Conservation (phyloP, 73 alveolate species). For the Tetrahymena elliotti region DNA sequence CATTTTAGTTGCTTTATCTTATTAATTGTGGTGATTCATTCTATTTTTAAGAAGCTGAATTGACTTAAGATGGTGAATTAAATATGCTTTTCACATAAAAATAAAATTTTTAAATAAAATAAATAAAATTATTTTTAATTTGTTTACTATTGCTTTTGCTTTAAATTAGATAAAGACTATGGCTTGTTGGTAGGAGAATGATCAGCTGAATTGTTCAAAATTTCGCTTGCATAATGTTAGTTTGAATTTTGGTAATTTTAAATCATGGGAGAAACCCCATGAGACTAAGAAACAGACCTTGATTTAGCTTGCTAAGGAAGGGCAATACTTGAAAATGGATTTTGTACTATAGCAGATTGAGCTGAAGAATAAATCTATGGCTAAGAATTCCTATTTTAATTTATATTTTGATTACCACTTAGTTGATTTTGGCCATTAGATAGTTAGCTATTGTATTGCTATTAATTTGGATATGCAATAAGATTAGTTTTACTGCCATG, state of each 20-base stretch:
- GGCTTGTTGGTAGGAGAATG: not conserved
- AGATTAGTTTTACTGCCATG: not conserved
- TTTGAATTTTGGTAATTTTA: not conserved
- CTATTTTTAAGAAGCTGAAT: not conserved
- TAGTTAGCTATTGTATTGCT: not conserved
- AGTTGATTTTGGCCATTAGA: not conserved
- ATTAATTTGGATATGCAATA: not conserved
- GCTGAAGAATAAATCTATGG: not conserved
- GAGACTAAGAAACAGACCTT: not conserved
- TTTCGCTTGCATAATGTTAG: not conserved
- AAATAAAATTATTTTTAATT: not conserved
- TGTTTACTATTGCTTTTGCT: not conserved
- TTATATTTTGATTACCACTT: not conserved
- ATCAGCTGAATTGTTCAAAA: not conserved
- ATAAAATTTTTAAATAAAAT: not conserved
- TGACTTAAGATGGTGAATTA: not conserved
- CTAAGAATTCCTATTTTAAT: not conserved
- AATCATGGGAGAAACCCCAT: not conserved
- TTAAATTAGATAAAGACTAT: not conserved
- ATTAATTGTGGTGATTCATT: not conserved
- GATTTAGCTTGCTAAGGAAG: not conserved
- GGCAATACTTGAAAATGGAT: not conserved
- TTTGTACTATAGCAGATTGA: not conserved
- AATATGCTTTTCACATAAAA: not conserved
- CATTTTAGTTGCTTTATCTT: not conserved